Conservation (phyloP, 2,329 filamentous ascomycete species). For the Pseudonectria buxi region DNA sequence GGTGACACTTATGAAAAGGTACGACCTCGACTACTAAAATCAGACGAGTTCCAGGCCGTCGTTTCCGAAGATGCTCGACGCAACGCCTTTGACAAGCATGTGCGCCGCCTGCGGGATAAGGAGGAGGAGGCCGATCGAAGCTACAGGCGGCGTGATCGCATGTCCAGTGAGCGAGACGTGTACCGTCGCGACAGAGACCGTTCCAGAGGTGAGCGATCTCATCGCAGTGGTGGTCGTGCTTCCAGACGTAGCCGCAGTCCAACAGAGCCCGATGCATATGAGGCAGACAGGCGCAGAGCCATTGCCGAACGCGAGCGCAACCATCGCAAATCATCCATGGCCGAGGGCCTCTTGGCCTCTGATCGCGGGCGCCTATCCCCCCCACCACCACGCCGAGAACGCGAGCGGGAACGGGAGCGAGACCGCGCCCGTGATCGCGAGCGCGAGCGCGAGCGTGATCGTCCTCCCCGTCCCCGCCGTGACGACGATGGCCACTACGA, state of each 20-base stretch:
- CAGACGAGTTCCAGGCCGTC: conserved; percentile 77
- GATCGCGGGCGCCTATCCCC: conserved; percentile 43
- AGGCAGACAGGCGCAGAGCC: conserved; percentile 88
- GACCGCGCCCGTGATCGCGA: conserved; percentile 31
- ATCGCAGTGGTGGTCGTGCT: conserved; percentile 50
- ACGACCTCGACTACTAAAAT: conserved; percentile 68
- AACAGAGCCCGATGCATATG: conserved; percentile 80
- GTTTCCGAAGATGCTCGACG: conserved; percentile 76
- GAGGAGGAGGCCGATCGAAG: conserved; percentile 72
- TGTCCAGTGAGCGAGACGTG: conserved; percentile 42
- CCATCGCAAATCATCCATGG: conserved; percentile 73
- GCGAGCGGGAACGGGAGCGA: conserved; percentile 37
- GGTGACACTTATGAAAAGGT: conserved; percentile 87
- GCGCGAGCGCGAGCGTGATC: conserved; percentile 41
- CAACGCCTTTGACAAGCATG: conserved; percentile 83
- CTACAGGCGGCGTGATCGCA: conserved; percentile 51
- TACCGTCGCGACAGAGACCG: conserved; percentile 57
- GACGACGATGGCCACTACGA: conserved; percentile 68
- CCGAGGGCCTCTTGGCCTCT: conserved; percentile 51
- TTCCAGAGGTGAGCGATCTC: conserved; percentile 55
- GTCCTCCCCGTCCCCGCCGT: conserved; percentile 47
- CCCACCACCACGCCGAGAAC: conserved; percentile 35
- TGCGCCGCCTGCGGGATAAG: conserved; percentile 85
- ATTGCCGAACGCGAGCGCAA: conserved; percentile 91
- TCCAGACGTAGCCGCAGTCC: conserved; percentile 72